Evolutionary conservation across 176 grass and related monocot genomes (phyloP).

Genomic region (Elymus sibiricus): DNA sequence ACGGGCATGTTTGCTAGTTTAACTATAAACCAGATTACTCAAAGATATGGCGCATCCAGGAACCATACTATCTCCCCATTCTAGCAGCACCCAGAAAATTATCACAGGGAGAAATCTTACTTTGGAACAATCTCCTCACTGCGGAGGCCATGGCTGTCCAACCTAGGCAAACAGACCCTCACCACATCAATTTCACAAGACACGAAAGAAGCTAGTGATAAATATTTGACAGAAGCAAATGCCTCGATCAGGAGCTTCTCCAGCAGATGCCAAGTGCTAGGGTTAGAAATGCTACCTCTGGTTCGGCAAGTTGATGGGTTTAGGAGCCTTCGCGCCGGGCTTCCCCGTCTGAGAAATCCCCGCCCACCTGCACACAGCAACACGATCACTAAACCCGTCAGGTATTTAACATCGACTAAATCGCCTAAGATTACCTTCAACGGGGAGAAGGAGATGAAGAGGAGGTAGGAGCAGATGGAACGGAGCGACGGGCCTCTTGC

Average conservation of each 20-base stretch:
- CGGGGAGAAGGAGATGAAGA: background rate
- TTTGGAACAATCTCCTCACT: conserved; percentile 45
- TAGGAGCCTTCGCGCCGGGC: conserved; percentile 43
- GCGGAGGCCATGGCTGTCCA: conserved; percentile 54
- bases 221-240: background rate
- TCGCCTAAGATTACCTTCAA: background rate
- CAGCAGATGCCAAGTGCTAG: background rate
- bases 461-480: background rate
- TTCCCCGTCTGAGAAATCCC: conserved; percentile 32
- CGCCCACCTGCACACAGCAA: conserved; percentile 35
- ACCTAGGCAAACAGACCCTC: conserved; percentile 40
- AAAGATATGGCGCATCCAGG: background rate
- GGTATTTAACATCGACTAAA: background rate
- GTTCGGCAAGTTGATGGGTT: conserved; percentile 34
- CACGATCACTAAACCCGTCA: background rate
- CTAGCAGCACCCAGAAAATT: background rate
- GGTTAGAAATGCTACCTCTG: conserved; percentile 16
- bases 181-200: background rate
- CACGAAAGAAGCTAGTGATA: background rate
- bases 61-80: background rate
- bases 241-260: background rate
- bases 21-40: background rate
- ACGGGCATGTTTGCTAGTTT: no score
- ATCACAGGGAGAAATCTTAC: background rate
- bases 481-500: background rate